Evolutionary conservation across 2,329 filamentous ascomycete species (phyloP), one percentile per base, ranked within the genome.

Genomic region (Aureobasidium lini): DNA sequence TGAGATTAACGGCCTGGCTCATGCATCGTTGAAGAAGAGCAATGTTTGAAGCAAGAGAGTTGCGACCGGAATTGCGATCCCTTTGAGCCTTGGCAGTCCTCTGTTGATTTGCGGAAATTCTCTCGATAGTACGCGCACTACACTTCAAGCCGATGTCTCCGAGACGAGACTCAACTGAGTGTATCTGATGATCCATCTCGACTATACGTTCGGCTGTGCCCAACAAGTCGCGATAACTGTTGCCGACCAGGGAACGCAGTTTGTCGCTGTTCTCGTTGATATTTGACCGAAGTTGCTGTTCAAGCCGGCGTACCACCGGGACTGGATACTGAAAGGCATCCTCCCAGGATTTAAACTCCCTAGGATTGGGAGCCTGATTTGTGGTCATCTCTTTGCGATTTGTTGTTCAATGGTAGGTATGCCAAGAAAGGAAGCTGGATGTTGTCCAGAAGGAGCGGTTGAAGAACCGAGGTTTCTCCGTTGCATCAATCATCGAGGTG

Each of bases 201-300:
- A 96, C 88, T 65, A 97, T 97, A n/a, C 86, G 86, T 74, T 96
- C 92, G 58, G 93, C 93, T 0, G 93, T 96, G 56, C 89, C 89
- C 29, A 97, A 84, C 8, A 97, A 84, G 67, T 94, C 90, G 65
- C 93, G 88, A 74, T 97, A 97, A 68, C 84, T 83, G 66, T 81
- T 78, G 18, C 85, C 85, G 63, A 88, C 85, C 60, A 87, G 78
- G 64, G 81, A 81, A 66, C 85, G 80, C 66, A 88, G 77, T 74
- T 84, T 85, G 72, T 85, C 82, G 68, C 81, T 81, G 72, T 87
- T 86, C 66, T 82, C 83, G 49, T 80, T 75, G 64, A 84, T 80
- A 70, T 83, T 81, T 62, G 76, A 76, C 58, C 83, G 84, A 60
- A 88, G 77, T 72, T 87, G 83, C 69, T 81, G 80, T 71, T 87